A percentile compares a stretch with the other conserved stretches of the same genome.
These are phyloP conservation scores for Hylodesmum podocarpum DNA, from an alignment of 306 rosid genomes.

Conservation along the genomic window DNA sequence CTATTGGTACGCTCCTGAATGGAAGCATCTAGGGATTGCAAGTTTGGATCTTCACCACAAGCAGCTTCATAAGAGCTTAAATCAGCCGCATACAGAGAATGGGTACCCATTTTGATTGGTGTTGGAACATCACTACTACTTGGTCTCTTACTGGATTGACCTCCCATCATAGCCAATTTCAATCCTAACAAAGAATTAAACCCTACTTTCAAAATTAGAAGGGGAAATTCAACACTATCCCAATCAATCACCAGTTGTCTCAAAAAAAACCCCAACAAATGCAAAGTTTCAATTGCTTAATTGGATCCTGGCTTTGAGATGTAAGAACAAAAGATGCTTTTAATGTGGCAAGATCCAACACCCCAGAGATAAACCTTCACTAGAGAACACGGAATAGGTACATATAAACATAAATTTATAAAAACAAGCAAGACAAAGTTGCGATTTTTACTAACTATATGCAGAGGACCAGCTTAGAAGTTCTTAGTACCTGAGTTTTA, in stretches of 20 bases:
- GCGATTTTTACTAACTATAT: background rate
- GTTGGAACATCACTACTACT: conserved; percentile 32
- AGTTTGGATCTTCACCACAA: conserved; percentile 58
- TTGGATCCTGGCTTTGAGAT: conserved; percentile 10
- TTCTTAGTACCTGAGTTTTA: conserved; percentile 38
- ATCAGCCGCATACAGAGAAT: conserved; percentile 50
- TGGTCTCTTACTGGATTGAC: conserved; percentile 54
- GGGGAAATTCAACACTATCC: background rate
- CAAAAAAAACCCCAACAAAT: conserved; percentile 7
- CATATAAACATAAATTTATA: background rate
- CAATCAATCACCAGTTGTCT: background rate
- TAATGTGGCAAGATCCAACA: conserved; percentile 28
- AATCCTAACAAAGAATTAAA: background rate
- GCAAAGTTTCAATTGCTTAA: background rate
- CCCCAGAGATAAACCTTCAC: conserved; percentile 6
- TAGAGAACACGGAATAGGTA: background rate
- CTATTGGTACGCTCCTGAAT: conserved; percentile 66
- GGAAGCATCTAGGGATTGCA: conserved; percentile 64
- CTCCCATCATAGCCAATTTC: conserved; percentile 64
- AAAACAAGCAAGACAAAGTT: conserved; percentile 19
- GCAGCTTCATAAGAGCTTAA: conserved; percentile 82
- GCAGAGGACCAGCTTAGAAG: background rate
- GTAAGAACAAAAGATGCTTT: background rate
- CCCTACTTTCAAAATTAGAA: background rate
- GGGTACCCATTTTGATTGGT: conserved; percentile 39